These are phyloP conservation scores for Vitis cinerea DNA, from an alignment of 164 flowering plant genomes.

Conservation along the genomic window DNA sequence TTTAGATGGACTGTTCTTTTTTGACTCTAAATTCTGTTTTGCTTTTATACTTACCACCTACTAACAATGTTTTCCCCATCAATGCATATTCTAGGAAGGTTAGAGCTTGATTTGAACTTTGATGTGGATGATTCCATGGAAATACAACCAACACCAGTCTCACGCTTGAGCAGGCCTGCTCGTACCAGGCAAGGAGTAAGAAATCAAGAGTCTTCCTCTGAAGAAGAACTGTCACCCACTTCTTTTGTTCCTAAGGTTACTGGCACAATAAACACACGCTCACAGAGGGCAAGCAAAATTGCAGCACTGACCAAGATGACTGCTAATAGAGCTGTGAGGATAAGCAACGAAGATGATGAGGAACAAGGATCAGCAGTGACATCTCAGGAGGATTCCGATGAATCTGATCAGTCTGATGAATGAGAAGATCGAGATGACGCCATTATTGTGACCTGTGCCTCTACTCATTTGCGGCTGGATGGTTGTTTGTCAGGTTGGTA, in stretches of 20 bases:
- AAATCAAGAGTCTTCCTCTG: constrained; percentile 46
- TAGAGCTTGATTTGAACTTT: constrained; percentile 52
- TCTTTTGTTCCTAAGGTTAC: constrained; percentile 38
- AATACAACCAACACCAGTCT: constrained; percentile 60
- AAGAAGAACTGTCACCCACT: constrained; percentile 51
- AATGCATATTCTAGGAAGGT: constrained; percentile 34
- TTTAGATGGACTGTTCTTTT: too few species aligned
- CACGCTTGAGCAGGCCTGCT: constrained; percentile 41
- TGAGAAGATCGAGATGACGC: neutral
- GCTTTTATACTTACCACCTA: neutral
- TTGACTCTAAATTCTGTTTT: too few species aligned
- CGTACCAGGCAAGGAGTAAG: constrained; percentile 53
- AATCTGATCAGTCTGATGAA: constrained; percentile 24
- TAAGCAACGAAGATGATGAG: constrained; percentile 33
- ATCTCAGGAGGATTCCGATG: constrained; percentile 58
- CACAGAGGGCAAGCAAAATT: constrained; percentile 94
- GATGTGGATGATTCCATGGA: constrained; percentile 25
- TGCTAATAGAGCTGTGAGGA: constrained; percentile 22
- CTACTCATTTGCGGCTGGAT: too few species aligned
- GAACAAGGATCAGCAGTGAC: constrained; percentile 64
- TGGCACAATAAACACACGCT: constrained; percentile 34
- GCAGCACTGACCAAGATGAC: constrained; percentile 75
- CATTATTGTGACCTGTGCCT: too few species aligned
- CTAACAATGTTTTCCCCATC: neutral
- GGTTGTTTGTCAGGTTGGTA: too few species aligned